Conservation (phyloP, 306 rosid species). For the Parietaria judaica region DNA sequence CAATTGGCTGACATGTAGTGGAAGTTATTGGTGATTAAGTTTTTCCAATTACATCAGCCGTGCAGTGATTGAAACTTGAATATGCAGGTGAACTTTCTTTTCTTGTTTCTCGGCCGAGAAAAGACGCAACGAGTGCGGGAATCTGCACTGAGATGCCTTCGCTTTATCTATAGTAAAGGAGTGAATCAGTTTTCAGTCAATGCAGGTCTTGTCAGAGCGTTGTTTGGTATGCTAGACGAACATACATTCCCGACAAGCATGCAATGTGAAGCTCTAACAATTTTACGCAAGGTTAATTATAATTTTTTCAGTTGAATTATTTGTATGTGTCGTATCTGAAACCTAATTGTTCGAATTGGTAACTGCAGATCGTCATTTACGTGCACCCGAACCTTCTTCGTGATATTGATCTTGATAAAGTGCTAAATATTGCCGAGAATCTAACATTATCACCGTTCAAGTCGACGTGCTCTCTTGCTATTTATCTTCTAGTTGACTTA, state of each 20-base stretch:
- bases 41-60: background rate
- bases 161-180: constrained; percentile 38
- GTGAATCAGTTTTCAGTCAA: constrained; percentile 18
- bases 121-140: constrained; percentile 32
- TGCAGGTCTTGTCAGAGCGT: constrained; percentile 14
- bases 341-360: constrained; percentile 16
- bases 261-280: constrained; percentile 28
- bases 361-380: constrained; percentile 35
- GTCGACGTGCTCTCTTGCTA: constrained; percentile 24
- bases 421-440: constrained; percentile 27
- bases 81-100: constrained; percentile 54
- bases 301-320: background rate
- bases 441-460: constrained; percentile 21
- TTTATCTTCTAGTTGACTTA: constrained; percentile 33
- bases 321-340: constrained; percentile 10
- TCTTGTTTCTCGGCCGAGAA: constrained; percentile 41
- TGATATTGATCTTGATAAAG: constrained; percentile 27
- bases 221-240: constrained; percentile 28
- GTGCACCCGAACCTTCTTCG: constrained; percentile 13
- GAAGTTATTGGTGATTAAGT: background rate
- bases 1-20: background rate
- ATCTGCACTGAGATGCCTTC: constrained; percentile 52
- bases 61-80: constrained; percentile 14
- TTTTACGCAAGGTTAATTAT: constrained; percentile 37
- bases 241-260: constrained; percentile 26